Evolutionary conservation across 2,329 filamentous ascomycete genomes (phyloP).

Genomic region (Trichophyton schoenleinii): DNA sequence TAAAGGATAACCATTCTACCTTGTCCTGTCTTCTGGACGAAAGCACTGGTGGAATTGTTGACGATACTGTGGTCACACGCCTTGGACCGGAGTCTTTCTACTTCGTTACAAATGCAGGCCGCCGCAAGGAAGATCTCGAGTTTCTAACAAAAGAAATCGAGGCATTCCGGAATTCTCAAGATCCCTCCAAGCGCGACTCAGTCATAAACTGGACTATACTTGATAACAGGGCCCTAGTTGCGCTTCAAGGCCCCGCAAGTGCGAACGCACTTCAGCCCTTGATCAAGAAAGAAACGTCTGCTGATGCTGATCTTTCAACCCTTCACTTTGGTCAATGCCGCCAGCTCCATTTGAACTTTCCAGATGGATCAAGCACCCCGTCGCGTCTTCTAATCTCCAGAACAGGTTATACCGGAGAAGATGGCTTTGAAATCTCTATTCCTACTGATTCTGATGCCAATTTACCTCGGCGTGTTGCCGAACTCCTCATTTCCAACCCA

Average conservation of each 20-base stretch:
- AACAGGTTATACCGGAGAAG: conserved; percentile 93
- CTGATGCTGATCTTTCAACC: conserved; percentile 45
- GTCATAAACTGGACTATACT: conserved; percentile 58
- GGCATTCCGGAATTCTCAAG: conserved; percentile 44
- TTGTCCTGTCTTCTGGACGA: conserved; percentile 75
- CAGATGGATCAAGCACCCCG: conserved; percentile 39
- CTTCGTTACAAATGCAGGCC: conserved; percentile 89
- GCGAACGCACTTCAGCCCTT: conserved; percentile 54
- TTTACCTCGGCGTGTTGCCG: conserved; percentile 44
- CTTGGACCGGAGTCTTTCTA: conserved; percentile 68
- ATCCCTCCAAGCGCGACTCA: conserved; percentile 31
- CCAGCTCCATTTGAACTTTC: conserved; percentile 51
- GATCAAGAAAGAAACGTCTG: conserved; percentile 37
- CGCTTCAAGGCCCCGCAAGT: conserved; percentile 75
- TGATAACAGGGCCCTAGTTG: conserved; percentile 64
- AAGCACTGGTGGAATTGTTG: conserved; percentile 76
- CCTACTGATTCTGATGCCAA: conserved; percentile 47
- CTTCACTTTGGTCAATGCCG: conserved; percentile 73
- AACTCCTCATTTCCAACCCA: conserved; percentile 52
- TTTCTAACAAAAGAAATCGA: conserved; percentile 62
- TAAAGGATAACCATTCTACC: conserved; percentile 58
- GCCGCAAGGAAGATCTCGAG: conserved; percentile 71
- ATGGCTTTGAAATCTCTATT: conserved; percentile 94
- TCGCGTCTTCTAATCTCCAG: conserved; percentile 61
- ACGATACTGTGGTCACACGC: conserved; percentile 83